Percentiles rank a stretch among this genome's conserved stretches.
phyloP scores from a whole-genome alignment of 805 yeast genomes.

The Yarrowia phangngaensis region DNA sequence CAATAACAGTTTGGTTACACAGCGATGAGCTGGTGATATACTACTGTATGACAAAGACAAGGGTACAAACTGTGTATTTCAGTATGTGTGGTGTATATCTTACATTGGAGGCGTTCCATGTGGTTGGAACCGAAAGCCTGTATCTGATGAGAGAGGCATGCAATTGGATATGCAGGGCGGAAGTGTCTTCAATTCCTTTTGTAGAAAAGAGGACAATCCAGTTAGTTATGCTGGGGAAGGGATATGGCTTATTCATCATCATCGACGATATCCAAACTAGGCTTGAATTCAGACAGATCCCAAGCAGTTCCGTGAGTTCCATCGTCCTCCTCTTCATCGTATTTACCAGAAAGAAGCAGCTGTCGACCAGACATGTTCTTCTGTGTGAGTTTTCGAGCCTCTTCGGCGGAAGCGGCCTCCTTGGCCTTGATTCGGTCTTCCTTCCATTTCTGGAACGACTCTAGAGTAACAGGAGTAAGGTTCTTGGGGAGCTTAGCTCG shows the following conservation, averaged over 20 bases:
- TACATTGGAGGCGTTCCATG: too few relatives aligned
- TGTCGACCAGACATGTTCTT: conserved; percentile 40
- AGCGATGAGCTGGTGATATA: too few relatives aligned
- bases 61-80: too few relatives aligned
- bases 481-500: conserved; percentile 74
- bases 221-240: too few relatives aligned
- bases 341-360: conserved; percentile 43
- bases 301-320: conserved; percentile 28
- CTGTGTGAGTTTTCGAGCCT: conserved; percentile 43
- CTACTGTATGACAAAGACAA: too few relatives aligned
- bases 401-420: conserved; percentile 39
- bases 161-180: too few relatives aligned
- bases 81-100: too few relatives aligned
- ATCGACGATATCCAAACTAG: conserved; percentile 17
- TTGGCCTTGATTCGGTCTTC: conserved; percentile 58
- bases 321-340: conserved; percentile 37
- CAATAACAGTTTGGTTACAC: too few relatives aligned
- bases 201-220: too few relatives aligned
- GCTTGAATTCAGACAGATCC: conserved; percentile 26
- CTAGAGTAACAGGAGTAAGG: conserved; percentile 78
- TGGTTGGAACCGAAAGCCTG: too few relatives aligned
- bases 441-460: conserved; percentile 82
- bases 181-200: too few relatives aligned
- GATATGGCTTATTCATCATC: neutral
- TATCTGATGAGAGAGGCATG: too few relatives aligned